phyloP scores from a whole-genome alignment of 768 basidiomycete species.

The Hygrophorus pudorinus region DNA sequence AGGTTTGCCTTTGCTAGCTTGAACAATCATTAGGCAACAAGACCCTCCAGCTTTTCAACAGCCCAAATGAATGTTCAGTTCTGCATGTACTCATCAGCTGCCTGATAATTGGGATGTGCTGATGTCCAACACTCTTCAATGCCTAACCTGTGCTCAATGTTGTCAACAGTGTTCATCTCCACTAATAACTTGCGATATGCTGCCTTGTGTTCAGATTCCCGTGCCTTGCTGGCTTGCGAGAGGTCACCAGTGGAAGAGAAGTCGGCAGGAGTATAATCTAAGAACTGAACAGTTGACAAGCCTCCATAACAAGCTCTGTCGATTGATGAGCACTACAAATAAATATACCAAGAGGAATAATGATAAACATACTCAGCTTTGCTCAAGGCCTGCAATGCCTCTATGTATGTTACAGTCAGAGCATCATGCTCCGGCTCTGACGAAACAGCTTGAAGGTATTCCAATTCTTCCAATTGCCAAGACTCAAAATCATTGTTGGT shows the following conservation, averaged over 20 bases:
- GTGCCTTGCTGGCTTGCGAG: neutral
- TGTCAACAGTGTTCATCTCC: neutral
- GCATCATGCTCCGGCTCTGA: constrained; percentile 11
- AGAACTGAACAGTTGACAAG: no score
- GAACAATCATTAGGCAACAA: neutral
- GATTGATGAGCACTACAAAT: neutral
- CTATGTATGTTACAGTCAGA: constrained; percentile 12
- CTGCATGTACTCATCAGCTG: no score
- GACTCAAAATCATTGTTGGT: neutral
- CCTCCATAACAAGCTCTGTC: neutral
- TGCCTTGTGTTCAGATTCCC: neutral
- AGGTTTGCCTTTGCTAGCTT: neutral
- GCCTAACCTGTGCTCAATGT: neutral
- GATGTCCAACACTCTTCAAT: neutral
- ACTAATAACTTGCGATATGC: neutral
- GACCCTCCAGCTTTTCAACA: no score
- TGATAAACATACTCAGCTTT: constrained; percentile 6
- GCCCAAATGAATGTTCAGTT: no score
- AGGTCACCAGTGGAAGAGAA: no score
- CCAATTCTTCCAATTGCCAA: constrained; percentile 8
- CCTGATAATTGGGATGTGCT: neutral
- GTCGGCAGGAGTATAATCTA: neutral
- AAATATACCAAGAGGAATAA: neutral
- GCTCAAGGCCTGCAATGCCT: constrained; percentile 4
- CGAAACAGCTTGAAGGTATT: constrained; percentile 9